Percentiles rank a stretch among this genome's conserved stretches.
These are phyloP conservation scores for Metschnikowia continentalis DNA, from an alignment of 805 yeast species.

Conservation along the genomic window DNA sequence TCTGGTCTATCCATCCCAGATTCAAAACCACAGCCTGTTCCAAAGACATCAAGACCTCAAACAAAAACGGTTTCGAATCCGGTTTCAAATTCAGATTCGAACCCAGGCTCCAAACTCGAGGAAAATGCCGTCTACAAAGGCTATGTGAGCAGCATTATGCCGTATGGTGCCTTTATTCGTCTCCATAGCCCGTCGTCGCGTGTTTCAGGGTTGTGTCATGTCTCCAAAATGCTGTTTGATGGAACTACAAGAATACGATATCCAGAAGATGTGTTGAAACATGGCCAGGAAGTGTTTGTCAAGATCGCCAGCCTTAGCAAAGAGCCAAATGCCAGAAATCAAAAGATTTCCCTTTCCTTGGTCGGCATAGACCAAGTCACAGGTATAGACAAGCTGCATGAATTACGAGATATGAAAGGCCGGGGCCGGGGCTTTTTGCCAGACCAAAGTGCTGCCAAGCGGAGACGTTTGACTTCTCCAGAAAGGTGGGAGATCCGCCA, in stretches of 20 bases:
- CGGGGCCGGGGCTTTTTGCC: constrained; percentile 10
- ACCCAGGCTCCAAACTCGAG: not conserved
- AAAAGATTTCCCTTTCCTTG: constrained; percentile 57
- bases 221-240: constrained; percentile 56
- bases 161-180: constrained; percentile 77
- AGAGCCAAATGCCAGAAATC: constrained; percentile 1
- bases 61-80: not conserved
- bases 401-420: constrained; percentile 13
- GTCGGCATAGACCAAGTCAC: constrained; percentile 66
- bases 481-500: constrained; percentile 91
- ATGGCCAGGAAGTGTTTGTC: constrained; percentile 62
- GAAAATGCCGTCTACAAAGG: constrained; percentile 51
- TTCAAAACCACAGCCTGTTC: not conserved
- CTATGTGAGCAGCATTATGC: constrained; percentile 50
- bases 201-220: constrained; percentile 68
- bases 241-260: constrained; percentile 45
- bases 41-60: not conserved
- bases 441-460: constrained; percentile 13
- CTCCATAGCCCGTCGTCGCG: constrained; percentile 29
- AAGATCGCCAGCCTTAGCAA: constrained; percentile 38
- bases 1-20: constrained; percentile 1
- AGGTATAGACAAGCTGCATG: constrained; percentile 42
- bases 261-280: constrained; percentile 55
- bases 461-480: constrained; percentile 64
- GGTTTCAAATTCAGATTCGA: not conserved